Conservation (phyloP, 371 early-diverging fungal species). For the Mucor irregularis region DNA sequence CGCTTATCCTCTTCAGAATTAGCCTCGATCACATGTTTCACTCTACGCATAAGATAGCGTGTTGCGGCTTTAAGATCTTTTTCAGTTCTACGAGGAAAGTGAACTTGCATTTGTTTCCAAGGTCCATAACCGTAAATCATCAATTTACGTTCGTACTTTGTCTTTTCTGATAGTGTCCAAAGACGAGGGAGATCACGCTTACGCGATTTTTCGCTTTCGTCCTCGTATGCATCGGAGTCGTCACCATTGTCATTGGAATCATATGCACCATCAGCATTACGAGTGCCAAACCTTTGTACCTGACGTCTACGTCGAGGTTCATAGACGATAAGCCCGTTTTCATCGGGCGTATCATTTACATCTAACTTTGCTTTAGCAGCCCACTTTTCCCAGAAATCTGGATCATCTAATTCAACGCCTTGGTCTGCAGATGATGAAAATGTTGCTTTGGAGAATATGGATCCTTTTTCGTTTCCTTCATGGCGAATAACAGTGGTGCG, state of each 20-base stretch:
- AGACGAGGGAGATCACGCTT: constrained; percentile 28
- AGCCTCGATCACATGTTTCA: constrained; percentile 22
- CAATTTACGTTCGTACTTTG: constrained; percentile 71
- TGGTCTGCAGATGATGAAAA: constrained; percentile 70
- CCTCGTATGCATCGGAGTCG: constrained; percentile 54
- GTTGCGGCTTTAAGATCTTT: constrained; percentile 59
- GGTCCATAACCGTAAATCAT: constrained; percentile 78
- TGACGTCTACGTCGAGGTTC: constrained; percentile 69
- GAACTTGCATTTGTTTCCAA: constrained; percentile 68
- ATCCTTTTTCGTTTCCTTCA: constrained; percentile 68
- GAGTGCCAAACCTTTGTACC: constrained; percentile 57
- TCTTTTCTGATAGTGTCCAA: constrained; percentile 77
- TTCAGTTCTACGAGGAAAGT: constrained; percentile 57
- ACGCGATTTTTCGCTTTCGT: constrained; percentile 21
- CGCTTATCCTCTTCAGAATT: constrained; percentile 39
- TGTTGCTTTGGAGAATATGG: constrained; percentile 95
- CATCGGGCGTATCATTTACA: constrained; percentile 49
- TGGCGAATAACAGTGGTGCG: constrained; percentile 87
- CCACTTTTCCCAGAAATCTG: constrained; percentile 98
- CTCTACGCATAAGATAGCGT: constrained; percentile 35
- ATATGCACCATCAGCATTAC: constrained; percentile 37
- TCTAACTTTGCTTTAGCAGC: constrained; percentile 81
- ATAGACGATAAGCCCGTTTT: constrained; percentile 65
- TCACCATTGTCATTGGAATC: constrained; percentile 46
- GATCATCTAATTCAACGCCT: constrained; percentile 89